Evolutionary conservation across 331 rosid genomes (phyloP), one percentile per base, ranked within the genome.

Genomic region (Spiraea crenata): DNA sequence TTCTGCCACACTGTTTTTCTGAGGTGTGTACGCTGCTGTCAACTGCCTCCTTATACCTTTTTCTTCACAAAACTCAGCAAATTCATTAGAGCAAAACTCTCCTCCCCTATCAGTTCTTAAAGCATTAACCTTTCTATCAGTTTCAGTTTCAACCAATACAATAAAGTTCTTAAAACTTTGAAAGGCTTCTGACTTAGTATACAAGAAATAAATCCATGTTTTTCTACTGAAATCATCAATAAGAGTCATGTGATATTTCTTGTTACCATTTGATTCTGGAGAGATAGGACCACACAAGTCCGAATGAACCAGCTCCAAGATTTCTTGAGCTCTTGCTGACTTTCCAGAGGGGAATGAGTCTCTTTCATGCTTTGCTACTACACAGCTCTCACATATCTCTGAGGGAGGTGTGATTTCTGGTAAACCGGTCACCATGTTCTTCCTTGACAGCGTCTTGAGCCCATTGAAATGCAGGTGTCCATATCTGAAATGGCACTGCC

Each of bases 181-280:
- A 48, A 66, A 69, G 38, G 62, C 73, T 38, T 69, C 40, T 52
- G 2, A 52, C 54, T 55, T 66, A 34, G 42, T 45, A 25, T 56
- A 39, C 12, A 56, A 42, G 42, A 56, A 70, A 70, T 70, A 70
- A 13, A 70, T 65, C 65, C 75, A 57, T 5, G 35, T 12, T 47
- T 59, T 57, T 46, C 39, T 16, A 44, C 57, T 20, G 45, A n/a
- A 71, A 57, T 57, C 17, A 42, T 68, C 60, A 68, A 49, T 68
- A 13, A 68, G 39, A 59, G 62, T 50, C n/a, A 51, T 58, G 7
- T 31, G n/a, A 17, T 41, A 20, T 64, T 5, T 41, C 16, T 41
- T 41, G n/a, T 9, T 7, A 12, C 37, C 14, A 64, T 41, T 42
- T 4, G 40, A 42, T 25, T 1, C 31, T 25, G 2, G 31, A 25